Percentiles rank a stretch among this genome's conserved stretches.
These are phyloP conservation scores for Sphaerosporella brunnea DNA, from an alignment of 495 filamentous ascomycete genomes.

Conservation along the genomic window DNA sequence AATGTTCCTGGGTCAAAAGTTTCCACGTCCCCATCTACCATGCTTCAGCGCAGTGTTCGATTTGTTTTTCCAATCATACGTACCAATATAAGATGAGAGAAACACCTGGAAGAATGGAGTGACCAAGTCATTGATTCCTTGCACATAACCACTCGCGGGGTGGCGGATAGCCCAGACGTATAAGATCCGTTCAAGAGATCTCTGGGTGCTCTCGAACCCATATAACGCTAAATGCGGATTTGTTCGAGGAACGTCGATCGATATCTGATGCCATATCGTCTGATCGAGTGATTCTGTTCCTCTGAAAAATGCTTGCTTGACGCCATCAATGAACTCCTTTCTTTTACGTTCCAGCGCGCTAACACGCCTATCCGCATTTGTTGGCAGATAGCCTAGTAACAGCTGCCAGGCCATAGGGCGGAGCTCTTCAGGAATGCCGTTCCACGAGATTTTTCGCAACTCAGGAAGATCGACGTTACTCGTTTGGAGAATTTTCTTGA, in stretches of 20 bases:
- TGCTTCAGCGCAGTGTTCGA: neutral
- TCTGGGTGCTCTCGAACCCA: conserved; percentile 85
- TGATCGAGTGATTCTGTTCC: conserved; percentile 63
- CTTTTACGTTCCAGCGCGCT: conserved; percentile 83
- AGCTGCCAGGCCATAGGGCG: conserved; percentile 97
- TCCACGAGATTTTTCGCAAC: conserved; percentile 72
- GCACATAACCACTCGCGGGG: conserved; percentile 92
- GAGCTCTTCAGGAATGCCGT: conserved; percentile 82
- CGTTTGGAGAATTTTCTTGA: conserved; percentile 84
- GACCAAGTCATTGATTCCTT: conserved; percentile 95
- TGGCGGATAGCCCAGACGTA: conserved; percentile 97
- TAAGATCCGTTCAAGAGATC: conserved; percentile 79
- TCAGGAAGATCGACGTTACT: conserved; percentile 73
- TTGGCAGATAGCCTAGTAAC: conserved; percentile 83
- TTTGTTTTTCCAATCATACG: neutral
- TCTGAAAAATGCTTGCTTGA: conserved; percentile 82
- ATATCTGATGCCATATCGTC: conserved; percentile 95
- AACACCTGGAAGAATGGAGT: conserved; percentile 98
- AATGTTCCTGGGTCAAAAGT: conserved; percentile 68
- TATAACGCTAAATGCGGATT: conserved; percentile 92
- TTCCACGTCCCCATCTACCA: conserved; percentile 24
- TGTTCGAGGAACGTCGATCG: conserved; percentile 91
- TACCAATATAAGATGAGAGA: conserved; percentile 65
- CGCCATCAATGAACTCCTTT: conserved; percentile 92
- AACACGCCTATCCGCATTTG: conserved; percentile 79